Conservation (phyloP, 2,329 filamentous ascomycete species). For the Clonostachys solani region DNA sequence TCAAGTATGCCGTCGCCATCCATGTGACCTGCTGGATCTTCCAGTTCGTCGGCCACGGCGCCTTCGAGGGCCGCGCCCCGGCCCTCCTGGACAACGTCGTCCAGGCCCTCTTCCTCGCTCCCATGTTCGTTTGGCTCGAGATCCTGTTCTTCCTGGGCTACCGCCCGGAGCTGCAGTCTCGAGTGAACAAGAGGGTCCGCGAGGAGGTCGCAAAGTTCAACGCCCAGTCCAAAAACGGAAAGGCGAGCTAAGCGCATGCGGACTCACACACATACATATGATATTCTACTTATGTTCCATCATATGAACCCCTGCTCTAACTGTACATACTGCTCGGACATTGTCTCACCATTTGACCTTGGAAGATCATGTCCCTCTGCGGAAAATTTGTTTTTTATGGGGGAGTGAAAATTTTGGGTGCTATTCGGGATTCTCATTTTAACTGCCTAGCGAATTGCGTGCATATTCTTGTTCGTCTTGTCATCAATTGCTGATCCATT, state of each 20-base stretch:
- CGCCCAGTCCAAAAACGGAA: slow-evolving; percentile 49
- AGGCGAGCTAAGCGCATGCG: slow-evolving; percentile 22
- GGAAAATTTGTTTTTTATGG: too few relatives aligned
- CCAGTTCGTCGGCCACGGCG: slow-evolving; percentile 89
- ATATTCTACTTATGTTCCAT: too few relatives aligned
- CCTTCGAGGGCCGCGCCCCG: slow-evolving; percentile 82
- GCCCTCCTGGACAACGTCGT: slow-evolving; percentile 87
- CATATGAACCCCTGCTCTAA: too few relatives aligned
- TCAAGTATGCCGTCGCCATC: slow-evolving; percentile 56
- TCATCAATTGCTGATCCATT: too few relatives aligned
- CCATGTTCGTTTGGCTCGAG: slow-evolving; percentile 97
- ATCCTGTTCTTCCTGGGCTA: slow-evolving; percentile 88
- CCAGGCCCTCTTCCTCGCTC: slow-evolving; percentile 88
- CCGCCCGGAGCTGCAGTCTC: slow-evolving; percentile 76
- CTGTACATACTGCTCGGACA: too few relatives aligned
- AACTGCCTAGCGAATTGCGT: too few relatives aligned
- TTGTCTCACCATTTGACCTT: too few relatives aligned
- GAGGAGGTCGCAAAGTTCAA: slow-evolving; percentile 74
- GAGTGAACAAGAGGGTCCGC: slow-evolving; percentile 72
- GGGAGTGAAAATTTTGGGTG: too few relatives aligned
- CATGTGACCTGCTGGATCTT: slow-evolving; percentile 77
- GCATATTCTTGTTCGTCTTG: too few relatives aligned
- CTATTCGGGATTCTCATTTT: too few relatives aligned
- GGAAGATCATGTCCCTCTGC: too few relatives aligned
- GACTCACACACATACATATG: too few relatives aligned